Base-by-base conservation (phyloP, 768 basidiomycete species). In the Tylopilus sp. region DNA sequence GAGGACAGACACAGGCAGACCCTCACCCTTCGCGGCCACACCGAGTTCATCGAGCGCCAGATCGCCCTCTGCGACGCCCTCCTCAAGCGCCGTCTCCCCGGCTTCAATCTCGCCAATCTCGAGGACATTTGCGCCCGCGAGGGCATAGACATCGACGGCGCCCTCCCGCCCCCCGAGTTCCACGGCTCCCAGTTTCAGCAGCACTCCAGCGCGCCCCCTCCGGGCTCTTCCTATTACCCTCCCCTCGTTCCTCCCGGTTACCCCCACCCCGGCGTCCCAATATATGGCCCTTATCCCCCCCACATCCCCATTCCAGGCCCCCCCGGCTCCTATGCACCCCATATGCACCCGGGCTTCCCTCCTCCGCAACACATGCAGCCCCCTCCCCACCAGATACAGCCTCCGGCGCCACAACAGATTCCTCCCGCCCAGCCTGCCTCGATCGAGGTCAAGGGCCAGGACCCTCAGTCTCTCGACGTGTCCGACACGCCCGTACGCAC, bases 1-100 rank as follows among this genome's bases (percentile, higher is more conserved):
- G 91, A 93, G 64, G 91, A 93, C 74, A 76, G 91, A 43, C 89
- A 93, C 71, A 77, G 90, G 36, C 88, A 92, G 78, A 90, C 87
- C 1, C 80, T 93, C 63, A 92, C 89, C 45, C 87, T 87, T 2
- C 78, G 91, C 36, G 91, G 90, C 31, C 85, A 92, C 70, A 86
- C 88, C 0, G 90, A 92, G 65, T 86, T 79, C 55, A 72, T 93
- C 68, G 91, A 93, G 74, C 81, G 83, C 59, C 86, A 89, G 74
- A 80, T 93, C 45, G 75, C 80, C 1, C 87, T 89, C 57, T 92
- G 89, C 63, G 82, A 84, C 56, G 85, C 85, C 17, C 82, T 93
- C 41, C 81, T 93, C 63, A 88, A 88, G 71, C 82, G 81, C 21
- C 82, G 82, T 60, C 75, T 85, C 49, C 84, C 85, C 0, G 81